A percentile compares a stretch with the other conserved stretches of the same genome.
Evolutionary conservation across 2,329 filamentous ascomycete species (phyloP).

Genomic region (Conoideocrella luteorostrata): DNA sequence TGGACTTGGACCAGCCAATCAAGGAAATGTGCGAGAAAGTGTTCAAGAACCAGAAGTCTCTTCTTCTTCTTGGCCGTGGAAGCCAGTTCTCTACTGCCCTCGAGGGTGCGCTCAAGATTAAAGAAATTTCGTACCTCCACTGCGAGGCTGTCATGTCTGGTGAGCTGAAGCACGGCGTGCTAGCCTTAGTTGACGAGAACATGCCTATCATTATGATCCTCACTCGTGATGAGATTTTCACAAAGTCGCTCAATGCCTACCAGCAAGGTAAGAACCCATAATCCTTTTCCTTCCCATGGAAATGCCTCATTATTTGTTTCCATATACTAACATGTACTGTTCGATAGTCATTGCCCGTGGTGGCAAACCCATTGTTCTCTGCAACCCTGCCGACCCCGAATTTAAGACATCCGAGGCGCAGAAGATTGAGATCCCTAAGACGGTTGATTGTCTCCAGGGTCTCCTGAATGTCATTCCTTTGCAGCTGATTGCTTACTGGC

Average conservation of each 20-base stretch:
- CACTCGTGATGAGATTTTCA: slow-evolving; percentile 91
- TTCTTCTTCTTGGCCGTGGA: slow-evolving; percentile 88
- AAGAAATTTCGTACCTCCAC: slow-evolving; percentile 99
- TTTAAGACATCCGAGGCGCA: slow-evolving; percentile 84
- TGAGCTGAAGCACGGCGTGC: slow-evolving; percentile 97
- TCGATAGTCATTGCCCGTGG: slow-evolving; percentile 79
- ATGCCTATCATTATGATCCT: slow-evolving; percentile 99
- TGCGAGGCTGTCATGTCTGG: slow-evolving; percentile 99
- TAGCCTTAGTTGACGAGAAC: slow-evolving; percentile 96
- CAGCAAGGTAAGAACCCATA: slow-evolving; percentile 67
- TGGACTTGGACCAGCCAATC: slow-evolving; percentile 87
- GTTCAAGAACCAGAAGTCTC: slow-evolving; percentile 95
- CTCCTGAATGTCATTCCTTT: slow-evolving; percentile 96
- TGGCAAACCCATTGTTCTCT: slow-evolving; percentile 97
- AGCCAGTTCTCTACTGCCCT: slow-evolving; percentile 96
- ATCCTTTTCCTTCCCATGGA: neutral
- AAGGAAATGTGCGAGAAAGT: slow-evolving; percentile 88
- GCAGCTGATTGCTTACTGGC: slow-evolving; percentile 98
- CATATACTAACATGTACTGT: slow-evolving; percentile 14
- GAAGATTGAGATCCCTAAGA: slow-evolving; percentile 96
- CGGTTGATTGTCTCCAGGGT: slow-evolving; percentile 91
- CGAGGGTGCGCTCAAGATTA: slow-evolving; percentile 97
- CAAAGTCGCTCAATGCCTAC: slow-evolving; percentile 98
- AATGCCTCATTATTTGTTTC: neutral
- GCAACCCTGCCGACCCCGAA: slow-evolving; percentile 83